phyloP scores from a whole-genome alignment of 169 alveolate genomes.

The Cryptosporidium tyzzeri region DNA sequence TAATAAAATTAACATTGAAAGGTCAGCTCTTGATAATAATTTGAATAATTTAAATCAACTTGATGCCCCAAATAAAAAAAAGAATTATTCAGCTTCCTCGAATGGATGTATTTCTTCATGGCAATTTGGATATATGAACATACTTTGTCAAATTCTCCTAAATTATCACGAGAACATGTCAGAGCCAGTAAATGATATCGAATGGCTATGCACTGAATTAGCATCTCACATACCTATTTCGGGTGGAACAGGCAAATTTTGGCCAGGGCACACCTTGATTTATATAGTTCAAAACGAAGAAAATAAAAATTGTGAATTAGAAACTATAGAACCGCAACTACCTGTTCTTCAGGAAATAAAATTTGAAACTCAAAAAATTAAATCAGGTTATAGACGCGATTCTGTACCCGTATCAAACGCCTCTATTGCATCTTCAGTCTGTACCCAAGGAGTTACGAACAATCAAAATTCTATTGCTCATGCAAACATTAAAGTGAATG shows the following conservation, averaged over 20 bases:
- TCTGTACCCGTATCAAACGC: neutral
- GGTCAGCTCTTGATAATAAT: neutral
- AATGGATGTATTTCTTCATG: slow-evolving; percentile 46
- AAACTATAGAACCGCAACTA: slow-evolving; percentile 58
- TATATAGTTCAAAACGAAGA: slow-evolving; percentile 60
- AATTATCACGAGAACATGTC: neutral
- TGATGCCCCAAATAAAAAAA: neutral
- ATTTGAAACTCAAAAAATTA: slow-evolving; percentile 28
- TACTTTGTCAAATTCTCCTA: slow-evolving; percentile 27
- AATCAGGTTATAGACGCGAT: slow-evolving; percentile 35
- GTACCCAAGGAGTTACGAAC: slow-evolving; percentile 1
- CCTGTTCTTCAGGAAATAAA: slow-evolving; percentile 57
- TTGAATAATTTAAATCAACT: neutral
- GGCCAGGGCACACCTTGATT: slow-evolving; percentile 63
- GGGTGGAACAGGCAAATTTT: slow-evolving; percentile 59
- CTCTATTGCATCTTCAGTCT: slow-evolving; percentile 5
- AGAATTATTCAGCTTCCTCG: slow-evolving; percentile 7
- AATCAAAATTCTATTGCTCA: slow-evolving; percentile 9
- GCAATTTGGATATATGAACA: slow-evolving; percentile 68
- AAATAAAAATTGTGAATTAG: slow-evolving; percentile 41
- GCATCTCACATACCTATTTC: slow-evolving; percentile 56
- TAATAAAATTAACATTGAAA: neutral
- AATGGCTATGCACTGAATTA: slow-evolving; percentile 53
- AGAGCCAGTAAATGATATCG: neutral
- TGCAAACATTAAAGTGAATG: slow-evolving; percentile 17